Conservation (phyloP, 768 basidiomycete genomes). For the Suillus subaureus region DNA sequence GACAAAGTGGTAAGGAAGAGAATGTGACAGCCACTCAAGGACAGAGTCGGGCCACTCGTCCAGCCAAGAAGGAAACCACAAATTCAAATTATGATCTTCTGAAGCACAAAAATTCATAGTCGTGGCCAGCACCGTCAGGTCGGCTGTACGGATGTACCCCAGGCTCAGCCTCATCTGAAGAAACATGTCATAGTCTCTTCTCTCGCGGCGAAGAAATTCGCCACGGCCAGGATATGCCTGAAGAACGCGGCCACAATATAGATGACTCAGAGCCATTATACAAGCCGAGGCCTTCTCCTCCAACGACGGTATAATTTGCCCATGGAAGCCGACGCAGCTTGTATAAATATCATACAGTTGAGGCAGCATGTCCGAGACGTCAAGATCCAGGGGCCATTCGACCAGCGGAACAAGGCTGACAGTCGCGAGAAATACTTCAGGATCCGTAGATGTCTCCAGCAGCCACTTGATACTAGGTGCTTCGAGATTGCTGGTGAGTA, state of each 20-base stretch:
- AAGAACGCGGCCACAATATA: background rate
- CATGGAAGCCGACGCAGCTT: background rate
- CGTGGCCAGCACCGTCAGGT: too few species aligned
- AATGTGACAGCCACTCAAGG: background rate
- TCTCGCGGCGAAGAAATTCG: background rate
- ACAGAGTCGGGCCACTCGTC: background rate
- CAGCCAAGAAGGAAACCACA: too few species aligned
- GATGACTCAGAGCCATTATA: background rate
- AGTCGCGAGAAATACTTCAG: background rate
- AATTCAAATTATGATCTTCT: too few species aligned
- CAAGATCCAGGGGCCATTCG: background rate
- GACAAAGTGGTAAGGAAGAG: background rate
- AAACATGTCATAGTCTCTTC: background rate
- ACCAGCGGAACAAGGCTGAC: background rate
- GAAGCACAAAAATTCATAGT: too few species aligned
- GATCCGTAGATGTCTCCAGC: background rate
- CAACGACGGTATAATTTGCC: background rate
- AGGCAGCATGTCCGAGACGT: background rate
- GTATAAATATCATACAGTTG: background rate
- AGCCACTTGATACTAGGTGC: slow-evolving; percentile 13
- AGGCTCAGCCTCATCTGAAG: too few species aligned
- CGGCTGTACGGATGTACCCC: too few species aligned
- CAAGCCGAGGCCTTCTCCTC: background rate
- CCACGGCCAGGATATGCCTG: background rate
- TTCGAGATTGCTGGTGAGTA: background rate